Evolutionary conservation across 2,329 filamentous ascomycete genomes (phyloP).

Genomic region (Monilinia laxa): DNA sequence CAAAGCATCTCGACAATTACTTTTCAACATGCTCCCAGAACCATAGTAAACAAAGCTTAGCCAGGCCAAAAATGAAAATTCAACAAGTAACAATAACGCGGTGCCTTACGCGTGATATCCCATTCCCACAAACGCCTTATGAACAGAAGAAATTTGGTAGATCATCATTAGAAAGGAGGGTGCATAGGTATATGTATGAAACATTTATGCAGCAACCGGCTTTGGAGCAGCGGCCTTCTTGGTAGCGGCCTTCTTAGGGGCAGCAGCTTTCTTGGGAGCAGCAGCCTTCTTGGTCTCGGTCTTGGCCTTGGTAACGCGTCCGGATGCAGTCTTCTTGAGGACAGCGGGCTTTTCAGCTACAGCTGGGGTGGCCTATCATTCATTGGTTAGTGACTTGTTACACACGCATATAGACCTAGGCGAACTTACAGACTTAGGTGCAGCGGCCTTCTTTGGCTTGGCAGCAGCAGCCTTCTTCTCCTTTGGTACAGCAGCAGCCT

Average conservation of each 20-base stretch:
- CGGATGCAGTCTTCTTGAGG: slow-evolving; percentile 69
- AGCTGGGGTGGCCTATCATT: slow-evolving; percentile 60
- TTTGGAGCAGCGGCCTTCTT: slow-evolving; percentile 35
- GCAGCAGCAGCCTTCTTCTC: slow-evolving; percentile 29
- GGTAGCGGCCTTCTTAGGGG: slow-evolving; percentile 35
- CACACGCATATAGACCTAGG: not conserved
- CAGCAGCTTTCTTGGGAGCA: slow-evolving; percentile 41
- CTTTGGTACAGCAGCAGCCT: slow-evolving; percentile 39
- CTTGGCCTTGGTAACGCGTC: slow-evolving; percentile 64
- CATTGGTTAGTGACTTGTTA: slow-evolving; percentile 27
- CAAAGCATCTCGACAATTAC: slow-evolving; percentile 25
- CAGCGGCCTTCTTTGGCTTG: slow-evolving; percentile 37
- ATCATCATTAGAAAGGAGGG: slow-evolving; percentile 3
- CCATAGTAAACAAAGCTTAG: slow-evolving; percentile 21
- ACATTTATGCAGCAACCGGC: slow-evolving; percentile 30
- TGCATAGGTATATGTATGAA: not conserved
- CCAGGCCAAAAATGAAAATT: slow-evolving; percentile 31
- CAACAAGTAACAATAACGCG: slow-evolving; percentile 25
- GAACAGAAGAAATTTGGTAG: not conserved
- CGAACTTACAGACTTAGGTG: slow-evolving; percentile 38
- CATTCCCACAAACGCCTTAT: slow-evolving; percentile 10
- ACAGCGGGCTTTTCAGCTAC: slow-evolving; percentile 62
- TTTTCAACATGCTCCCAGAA: slow-evolving; percentile 24
- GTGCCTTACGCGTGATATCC: slow-evolving; percentile 12
- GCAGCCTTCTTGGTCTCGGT: slow-evolving; percentile 48